Conservation (phyloP, 129 eudicot genomes). For the Rutidosis leptorrhynchoides region DNA sequence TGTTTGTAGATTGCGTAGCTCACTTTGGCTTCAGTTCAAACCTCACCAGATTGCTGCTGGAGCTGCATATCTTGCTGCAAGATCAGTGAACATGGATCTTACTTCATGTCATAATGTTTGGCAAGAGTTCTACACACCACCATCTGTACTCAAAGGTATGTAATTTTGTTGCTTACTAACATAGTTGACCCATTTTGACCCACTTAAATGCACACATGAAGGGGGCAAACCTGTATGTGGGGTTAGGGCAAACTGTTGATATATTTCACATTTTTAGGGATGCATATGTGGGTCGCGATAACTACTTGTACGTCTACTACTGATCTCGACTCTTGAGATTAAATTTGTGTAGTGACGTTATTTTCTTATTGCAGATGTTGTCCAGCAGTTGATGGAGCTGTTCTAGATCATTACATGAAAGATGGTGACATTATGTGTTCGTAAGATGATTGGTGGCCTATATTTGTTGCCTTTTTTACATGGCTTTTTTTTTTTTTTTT, state of each 20-base stretch:
- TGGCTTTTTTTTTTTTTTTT: background rate
- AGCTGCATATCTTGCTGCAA: conserved; percentile 92
- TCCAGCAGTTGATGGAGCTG: conserved; percentile 84
- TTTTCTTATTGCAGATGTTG: conserved; percentile 65
- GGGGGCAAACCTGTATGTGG: background rate
- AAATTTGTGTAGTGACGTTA: background rate
- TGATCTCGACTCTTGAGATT: background rate
- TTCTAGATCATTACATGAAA: conserved; percentile 43
- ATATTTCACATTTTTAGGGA: background rate
- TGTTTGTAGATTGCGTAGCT: conserved; percentile 75
- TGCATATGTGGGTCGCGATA: background rate
- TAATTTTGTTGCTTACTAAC: background rate
- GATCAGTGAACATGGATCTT: conserved; percentile 70
- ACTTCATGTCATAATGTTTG: conserved; percentile 58
- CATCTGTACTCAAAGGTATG: conserved; percentile 72
- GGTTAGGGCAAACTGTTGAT: background rate
- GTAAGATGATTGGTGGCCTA: background rate
- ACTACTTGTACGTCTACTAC: background rate
- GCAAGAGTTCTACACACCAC: conserved; percentile 82
- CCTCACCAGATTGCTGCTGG: conserved; percentile 99
- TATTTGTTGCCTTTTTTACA: background rate
- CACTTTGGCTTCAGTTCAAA: conserved; percentile 95
- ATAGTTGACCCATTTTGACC: background rate
- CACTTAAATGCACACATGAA: background rate
- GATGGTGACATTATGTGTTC: background rate